Conservation (phyloP, 495 filamentous ascomycete genomes). For the Aspergillus ostianus region DNA sequence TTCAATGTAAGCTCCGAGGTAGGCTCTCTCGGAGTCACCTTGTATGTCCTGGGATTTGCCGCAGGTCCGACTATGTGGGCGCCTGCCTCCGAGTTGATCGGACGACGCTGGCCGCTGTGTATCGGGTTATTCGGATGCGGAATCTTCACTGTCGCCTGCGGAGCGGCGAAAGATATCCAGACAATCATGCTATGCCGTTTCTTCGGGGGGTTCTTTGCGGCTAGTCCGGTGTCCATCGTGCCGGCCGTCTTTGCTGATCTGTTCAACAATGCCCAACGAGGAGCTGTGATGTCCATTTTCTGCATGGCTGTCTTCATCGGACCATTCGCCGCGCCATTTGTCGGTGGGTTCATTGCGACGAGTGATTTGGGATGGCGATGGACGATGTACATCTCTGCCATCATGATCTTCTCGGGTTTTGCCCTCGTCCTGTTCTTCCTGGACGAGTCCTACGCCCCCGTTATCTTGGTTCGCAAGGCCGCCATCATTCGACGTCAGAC, state of each 20-base stretch:
- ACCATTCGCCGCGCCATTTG: constrained; percentile 46
- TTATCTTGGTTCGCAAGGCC: constrained; percentile 41
- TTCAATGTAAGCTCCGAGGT: constrained; percentile 50
- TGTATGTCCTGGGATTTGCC: constrained; percentile 55
- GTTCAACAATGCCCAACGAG: constrained; percentile 46
- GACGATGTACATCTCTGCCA: constrained; percentile 45
- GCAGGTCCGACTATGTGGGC: constrained; percentile 58
- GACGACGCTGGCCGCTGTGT: constrained; percentile 55
- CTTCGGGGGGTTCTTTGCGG: constrained; percentile 50
- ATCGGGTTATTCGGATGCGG: constrained; percentile 50
- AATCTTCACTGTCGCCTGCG: constrained; percentile 55
- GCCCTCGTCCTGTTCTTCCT: constrained; percentile 29
- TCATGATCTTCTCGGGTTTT: constrained; percentile 32
- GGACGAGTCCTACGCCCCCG: constrained; percentile 41
- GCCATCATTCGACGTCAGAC: constrained; percentile 37
- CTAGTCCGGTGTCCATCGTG: constrained; percentile 49
- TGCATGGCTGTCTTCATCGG: constrained; percentile 50
- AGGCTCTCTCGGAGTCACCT: constrained; percentile 49
- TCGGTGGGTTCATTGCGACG: constrained; percentile 43
- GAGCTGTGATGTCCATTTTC: constrained; percentile 50
- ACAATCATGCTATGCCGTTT: constrained; percentile 53
- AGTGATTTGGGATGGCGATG: constrained; percentile 48
- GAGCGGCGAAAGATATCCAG: constrained; percentile 56
- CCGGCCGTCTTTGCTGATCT: constrained; percentile 53
- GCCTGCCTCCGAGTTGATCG: constrained; percentile 76